Base-by-base conservation (phyloP, 306 rosid species). In the Erythrophleum fordii region DNA sequence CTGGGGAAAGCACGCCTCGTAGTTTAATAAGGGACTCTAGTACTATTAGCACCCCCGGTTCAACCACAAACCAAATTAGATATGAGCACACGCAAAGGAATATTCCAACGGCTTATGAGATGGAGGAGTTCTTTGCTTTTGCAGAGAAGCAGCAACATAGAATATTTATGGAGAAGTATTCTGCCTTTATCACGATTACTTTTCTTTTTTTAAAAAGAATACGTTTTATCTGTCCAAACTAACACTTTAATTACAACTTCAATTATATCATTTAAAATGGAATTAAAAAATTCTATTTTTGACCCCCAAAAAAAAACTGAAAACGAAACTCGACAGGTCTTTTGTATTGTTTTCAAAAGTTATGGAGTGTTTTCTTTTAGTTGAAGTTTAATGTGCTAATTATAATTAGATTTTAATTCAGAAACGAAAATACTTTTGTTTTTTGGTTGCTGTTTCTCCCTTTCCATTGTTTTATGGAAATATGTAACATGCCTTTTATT, bases 131-230 rank as follows among this genome's bases (percentile, higher is more conserved):
- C 85, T 93, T 95, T 70, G 81, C 90, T 49, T 72, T 58, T 56
- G 94, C 93, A 35, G 99, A 95, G 92, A 86, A 75, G 87, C 90
- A 87, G 83, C 99, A 95, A 77, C 99, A 91, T 69, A 77, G 80
- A 83, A 73, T 83, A 22, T 95, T 91, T 73, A 78, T 86, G 66
- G 93, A 95, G 49, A 93, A 93, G 99, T 95, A 71, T 10, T 83
- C 31, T 68, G 44, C 73, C 55, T 67, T 64, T 55, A 25, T 55
- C 53, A 28, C 44, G n/a, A n/a, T 5, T 7, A 2, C n/a, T 29
- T 3, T 52, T 52, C 8, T 8, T 11, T 10, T 10, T 23, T 22
- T 11, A 3, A 16, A 23, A 29, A 23, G 4, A 56, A 14, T 45
- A 1, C 17, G 23, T 56, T 55, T 56, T 56, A 22, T 56, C 16